A percentile compares a stretch with the other conserved stretches of the same genome.
phyloP scores from a whole-genome alignment of 2,329 filamentous ascomycete genomes.

The Aspergillus udagawae region DNA sequence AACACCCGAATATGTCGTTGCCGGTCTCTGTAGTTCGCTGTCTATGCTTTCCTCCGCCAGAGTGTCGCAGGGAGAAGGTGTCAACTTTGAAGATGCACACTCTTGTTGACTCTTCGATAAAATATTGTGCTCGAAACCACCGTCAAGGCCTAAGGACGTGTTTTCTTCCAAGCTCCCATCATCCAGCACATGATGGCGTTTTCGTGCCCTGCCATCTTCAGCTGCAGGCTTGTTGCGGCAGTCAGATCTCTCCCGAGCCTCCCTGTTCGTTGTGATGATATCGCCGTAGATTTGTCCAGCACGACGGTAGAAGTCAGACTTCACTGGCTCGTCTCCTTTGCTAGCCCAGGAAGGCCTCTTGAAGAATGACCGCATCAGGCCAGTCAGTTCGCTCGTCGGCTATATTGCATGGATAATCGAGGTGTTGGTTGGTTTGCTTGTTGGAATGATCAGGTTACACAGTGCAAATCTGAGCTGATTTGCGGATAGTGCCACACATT shows the following conservation, averaged over 20 bases:
- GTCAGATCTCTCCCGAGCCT: slow-evolving; percentile 27
- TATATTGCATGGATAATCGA: background rate
- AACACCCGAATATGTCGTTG: background rate
- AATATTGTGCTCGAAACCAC: too few species aligned
- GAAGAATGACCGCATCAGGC: slow-evolving; percentile 48
- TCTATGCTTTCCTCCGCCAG: background rate
- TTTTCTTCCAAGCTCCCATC: slow-evolving; percentile 2
- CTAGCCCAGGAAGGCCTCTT: slow-evolving; percentile 52
- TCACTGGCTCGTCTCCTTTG: slow-evolving; percentile 31
- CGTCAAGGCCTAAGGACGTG: background rate
- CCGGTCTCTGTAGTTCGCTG: background rate
- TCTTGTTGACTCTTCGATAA: background rate
- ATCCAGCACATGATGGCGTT: slow-evolving; percentile 23
- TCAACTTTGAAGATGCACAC: background rate
- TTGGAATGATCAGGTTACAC: background rate
- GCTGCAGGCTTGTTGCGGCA: slow-evolving; percentile 1
- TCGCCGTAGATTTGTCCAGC: slow-evolving; percentile 46
- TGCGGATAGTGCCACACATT: background rate
- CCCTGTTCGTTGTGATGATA: slow-evolving; percentile 40
- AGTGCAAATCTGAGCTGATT: background rate
- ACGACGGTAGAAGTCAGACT: slow-evolving; percentile 47
- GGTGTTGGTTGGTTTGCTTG: background rate
- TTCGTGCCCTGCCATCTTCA: slow-evolving; percentile 13
- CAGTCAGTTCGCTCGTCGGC: background rate
- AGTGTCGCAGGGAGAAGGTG: background rate